Base-by-base conservation (phyloP, 2,329 filamentous ascomycete genomes). In the Acarospora socialis region DNA sequence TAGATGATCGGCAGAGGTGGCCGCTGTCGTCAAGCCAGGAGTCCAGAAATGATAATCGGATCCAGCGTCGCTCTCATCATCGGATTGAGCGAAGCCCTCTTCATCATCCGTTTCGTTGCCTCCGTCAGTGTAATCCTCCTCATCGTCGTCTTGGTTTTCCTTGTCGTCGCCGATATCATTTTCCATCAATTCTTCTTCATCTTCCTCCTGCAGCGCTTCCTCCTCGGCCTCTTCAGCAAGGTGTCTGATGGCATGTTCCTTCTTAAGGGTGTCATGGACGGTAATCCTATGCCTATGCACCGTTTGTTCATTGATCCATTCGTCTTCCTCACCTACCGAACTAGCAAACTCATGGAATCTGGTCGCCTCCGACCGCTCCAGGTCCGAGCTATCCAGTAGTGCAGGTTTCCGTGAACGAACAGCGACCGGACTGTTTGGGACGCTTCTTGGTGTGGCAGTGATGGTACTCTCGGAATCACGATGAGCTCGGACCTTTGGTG, bases 321-420 rank as follows among this genome's bases (percentile, higher is more conserved):
- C 86, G 36, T 94, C 86, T 39, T 90, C 80, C 36, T 82, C 73
- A 23, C 78, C 66, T 36, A 75, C 68, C 30, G 81, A 84, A 50
- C 79, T 84, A 25, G 82, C 87, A 52, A 95, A 95, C 48, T 93
- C 87, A 52, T 94, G 82, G 50, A 94, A 95, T 29, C 64, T 57
- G 26, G 56, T 60, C n/a, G 63, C 61, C 46, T 65, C 61, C 61
- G 73, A 50, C 60, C 73, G 53, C 36, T 55, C 56, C 22, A 61
- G 49, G 30, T 62, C 57, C 13, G 54, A 51, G 33, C 54, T 50
- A 30, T 46, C 40, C 36, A 51, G 54, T 31, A 52, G 43, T 22
- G 28, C n/a, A 10, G 22, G n/a, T 17, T 54, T 50, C 15, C 53
- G 51, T 29, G 48, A 41, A 28, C 50, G 50, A 28, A 49, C 47